A percentile compares a stretch with the other conserved stretches of the same genome.
These are phyloP conservation scores for Phytopythium helicoides DNA, from an alignment of 352 stramenopile species.

Conservation along the genomic window DNA sequence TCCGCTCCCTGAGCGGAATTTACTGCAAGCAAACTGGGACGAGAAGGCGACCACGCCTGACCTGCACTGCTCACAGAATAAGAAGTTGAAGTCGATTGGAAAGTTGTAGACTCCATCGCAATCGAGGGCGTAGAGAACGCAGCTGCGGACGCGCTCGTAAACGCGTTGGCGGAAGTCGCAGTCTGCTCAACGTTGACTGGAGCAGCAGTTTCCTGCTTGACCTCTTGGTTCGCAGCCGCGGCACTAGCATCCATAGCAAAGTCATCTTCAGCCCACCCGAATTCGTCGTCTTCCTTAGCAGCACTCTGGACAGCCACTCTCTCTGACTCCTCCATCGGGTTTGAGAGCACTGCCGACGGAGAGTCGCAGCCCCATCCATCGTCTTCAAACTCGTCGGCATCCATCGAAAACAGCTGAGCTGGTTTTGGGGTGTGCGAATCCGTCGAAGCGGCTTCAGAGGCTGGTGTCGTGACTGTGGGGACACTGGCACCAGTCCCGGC, in stretches of 20 bases:
- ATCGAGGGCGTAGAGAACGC: not conserved
- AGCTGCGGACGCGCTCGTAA: not conserved
- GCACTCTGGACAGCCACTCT: constrained; percentile 2
- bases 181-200: no score
- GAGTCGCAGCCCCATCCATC: constrained; percentile 77
- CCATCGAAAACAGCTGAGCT: constrained; percentile 73
- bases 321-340: constrained; percentile 23
- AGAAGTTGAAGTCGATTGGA: not conserved
- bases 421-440: constrained; percentile 13
- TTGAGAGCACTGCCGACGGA: constrained; percentile 61
- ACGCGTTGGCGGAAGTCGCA: not conserved
- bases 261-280: constrained; percentile 50
- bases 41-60: constrained; percentile 2
- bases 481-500: constrained; percentile 2
- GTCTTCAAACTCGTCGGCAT: constrained; percentile 62
- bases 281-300: constrained; percentile 25
- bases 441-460: not conserved
- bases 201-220: not conserved
- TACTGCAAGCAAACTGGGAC: not conserved
- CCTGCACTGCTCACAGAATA: not conserved
- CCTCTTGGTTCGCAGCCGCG: constrained; percentile 8
- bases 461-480: not conserved
- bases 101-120: not conserved
- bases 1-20: not conserved
- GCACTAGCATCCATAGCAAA: constrained; percentile 17